These are phyloP conservation scores for Geotrichum phurueaensis DNA, from an alignment of 1,139 yeast species.

Conservation along the genomic window DNA sequence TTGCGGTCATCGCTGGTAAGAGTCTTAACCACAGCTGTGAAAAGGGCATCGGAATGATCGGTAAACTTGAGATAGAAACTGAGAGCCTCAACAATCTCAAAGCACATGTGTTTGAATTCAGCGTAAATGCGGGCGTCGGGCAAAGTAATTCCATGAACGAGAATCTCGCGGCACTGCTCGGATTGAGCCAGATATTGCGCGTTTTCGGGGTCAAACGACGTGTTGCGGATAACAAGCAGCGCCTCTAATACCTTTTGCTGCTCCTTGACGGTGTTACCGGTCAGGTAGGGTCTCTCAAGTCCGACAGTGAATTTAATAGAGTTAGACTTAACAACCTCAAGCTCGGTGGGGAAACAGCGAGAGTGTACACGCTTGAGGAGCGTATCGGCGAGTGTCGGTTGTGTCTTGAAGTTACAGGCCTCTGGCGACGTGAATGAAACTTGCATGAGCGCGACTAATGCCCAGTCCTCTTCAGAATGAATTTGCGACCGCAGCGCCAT, in stretches of 20 bases:
- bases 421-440: constrained; percentile 1
- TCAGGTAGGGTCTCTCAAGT: constrained; percentile 21
- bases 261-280: constrained; percentile 25
- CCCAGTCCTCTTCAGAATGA: constrained; percentile 59
- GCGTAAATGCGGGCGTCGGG: constrained; percentile 38
- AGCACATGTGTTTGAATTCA: constrained; percentile 63
- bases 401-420: constrained; percentile 6
- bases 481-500: constrained; percentile 61
- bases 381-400: constrained; percentile 1
- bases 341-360: constrained; percentile 29
- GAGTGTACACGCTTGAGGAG: background rate
- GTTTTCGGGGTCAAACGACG: constrained; percentile 74
- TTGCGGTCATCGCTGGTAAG: constrained; percentile 19
- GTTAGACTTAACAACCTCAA: constrained; percentile 15
- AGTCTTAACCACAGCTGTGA: constrained; percentile 24
- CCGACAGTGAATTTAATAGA: constrained; percentile 10
- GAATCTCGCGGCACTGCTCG: constrained; percentile 31
- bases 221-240: constrained; percentile 66
- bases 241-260: constrained; percentile 54
- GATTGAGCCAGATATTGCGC: constrained; percentile 71
- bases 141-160: constrained; percentile 45
- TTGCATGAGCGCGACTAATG: constrained; percentile 46
- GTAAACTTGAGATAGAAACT: constrained; percentile 79
- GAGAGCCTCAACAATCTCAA: constrained; percentile 80
- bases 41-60: constrained; percentile 42